Evolutionary conservation across 306 rosid genomes (phyloP).

Genomic region (Castanospermum australe): DNA sequence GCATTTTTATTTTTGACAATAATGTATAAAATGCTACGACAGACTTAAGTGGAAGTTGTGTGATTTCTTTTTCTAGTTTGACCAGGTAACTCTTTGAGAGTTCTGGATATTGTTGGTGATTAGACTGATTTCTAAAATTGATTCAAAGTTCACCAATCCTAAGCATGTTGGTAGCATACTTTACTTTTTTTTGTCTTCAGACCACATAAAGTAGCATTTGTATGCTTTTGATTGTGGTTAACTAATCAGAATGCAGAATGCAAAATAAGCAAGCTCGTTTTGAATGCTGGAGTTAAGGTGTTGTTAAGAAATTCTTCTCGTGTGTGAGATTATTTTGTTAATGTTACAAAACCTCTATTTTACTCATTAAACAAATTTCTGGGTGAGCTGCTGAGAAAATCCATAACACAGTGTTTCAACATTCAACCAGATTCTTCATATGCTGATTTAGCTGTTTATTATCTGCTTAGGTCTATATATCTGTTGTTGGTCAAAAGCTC

Average conservation of each 20-base stretch:
- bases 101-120: not conserved
- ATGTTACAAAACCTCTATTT: not conserved
- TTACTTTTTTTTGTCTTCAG: not conserved
- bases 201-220: not conserved
- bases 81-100: not conserved
- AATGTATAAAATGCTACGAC: not conserved
- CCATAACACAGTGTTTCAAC: not conserved
- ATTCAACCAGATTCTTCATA: not conserved
- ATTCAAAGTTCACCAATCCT: not conserved
- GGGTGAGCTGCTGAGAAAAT: not conserved
- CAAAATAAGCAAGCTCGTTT: not conserved
- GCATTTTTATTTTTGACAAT: not conserved
- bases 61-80: not conserved
- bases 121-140: not conserved
- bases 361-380: not conserved
- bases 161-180: not conserved
- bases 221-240: not conserved
- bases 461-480: not conserved
- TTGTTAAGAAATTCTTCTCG: not conserved
- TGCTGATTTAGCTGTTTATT: not conserved
- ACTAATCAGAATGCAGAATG: not conserved
- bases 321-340: not conserved
- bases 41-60: not conserved
- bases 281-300: not conserved
- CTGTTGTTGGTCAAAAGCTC: not conserved